phyloP scores from a whole-genome alignment of 306 rosid genomes.

The Casuarina glauca region DNA sequence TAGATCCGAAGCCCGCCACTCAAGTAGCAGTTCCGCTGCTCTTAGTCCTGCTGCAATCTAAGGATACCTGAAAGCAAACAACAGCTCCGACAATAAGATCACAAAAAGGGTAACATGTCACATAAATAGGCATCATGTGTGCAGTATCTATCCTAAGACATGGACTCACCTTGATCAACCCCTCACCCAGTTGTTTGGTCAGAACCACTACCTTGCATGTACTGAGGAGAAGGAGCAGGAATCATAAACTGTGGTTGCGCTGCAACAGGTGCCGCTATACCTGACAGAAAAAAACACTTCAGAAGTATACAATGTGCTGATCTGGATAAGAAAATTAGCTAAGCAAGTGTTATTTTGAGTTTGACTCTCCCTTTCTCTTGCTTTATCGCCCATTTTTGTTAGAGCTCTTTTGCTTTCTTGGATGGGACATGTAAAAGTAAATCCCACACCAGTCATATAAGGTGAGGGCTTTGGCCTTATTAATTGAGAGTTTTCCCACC shows the following conservation, averaged over 20 bases:
- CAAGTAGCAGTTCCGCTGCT: slow-evolving; percentile 97
- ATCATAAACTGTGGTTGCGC: slow-evolving; percentile 81
- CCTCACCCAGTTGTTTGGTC: slow-evolving; percentile 86
- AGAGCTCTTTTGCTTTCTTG: neutral
- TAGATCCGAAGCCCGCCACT: slow-evolving; percentile 93
- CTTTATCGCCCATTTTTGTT: neutral
- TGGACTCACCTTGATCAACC: slow-evolving; percentile 64
- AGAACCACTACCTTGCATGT: slow-evolving; percentile 74
- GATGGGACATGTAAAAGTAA: neutral
- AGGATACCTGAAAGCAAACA: slow-evolving; percentile 53
- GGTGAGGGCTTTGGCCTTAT: too few relatives aligned
- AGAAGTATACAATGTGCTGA: neutral
- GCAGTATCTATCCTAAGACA: neutral
- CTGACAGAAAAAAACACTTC: slow-evolving; percentile 41
- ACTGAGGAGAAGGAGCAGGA: slow-evolving; percentile 73
- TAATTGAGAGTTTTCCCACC: too few relatives aligned
- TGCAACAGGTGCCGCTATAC: slow-evolving; percentile 75
- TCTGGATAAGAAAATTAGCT: neutral
- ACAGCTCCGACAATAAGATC: slow-evolving; percentile 21
- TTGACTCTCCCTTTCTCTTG: neutral
- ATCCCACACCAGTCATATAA: too few relatives aligned
- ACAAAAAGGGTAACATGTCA: slow-evolving; percentile 7
- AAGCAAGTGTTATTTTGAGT: slow-evolving; percentile 10
- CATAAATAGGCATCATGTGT: slow-evolving; percentile 17
- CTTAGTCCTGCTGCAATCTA: slow-evolving; percentile 99